Conservation (phyloP, 2,329 filamentous ascomycete genomes). For the Zalaria obscura region DNA sequence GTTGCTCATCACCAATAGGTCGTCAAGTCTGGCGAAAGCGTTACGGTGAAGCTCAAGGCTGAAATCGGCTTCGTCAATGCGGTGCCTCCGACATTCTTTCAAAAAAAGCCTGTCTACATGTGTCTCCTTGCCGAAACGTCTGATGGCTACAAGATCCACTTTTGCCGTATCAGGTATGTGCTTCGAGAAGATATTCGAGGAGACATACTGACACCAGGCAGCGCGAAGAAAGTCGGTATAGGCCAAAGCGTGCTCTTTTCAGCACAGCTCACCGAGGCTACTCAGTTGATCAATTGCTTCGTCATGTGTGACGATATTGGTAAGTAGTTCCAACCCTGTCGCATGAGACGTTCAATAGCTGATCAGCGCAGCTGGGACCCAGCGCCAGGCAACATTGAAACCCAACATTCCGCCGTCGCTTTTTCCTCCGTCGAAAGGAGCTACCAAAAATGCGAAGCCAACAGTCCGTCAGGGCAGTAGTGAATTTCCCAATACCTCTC, state of each 20-base stretch:
- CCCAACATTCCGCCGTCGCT: constrained; percentile 31
- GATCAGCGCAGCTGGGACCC: constrained; percentile 36
- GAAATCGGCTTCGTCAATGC: constrained; percentile 60
- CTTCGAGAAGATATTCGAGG: not conserved
- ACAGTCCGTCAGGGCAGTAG: constrained; percentile 27
- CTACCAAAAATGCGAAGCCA: constrained; percentile 26
- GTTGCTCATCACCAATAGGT: constrained; percentile 8
- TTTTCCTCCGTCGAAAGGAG: constrained; percentile 26
- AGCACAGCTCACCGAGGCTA: constrained; percentile 38
- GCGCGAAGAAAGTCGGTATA: constrained; percentile 49
- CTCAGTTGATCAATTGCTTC: constrained; percentile 50
- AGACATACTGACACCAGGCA: constrained; percentile 20
- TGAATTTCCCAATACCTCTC: not conserved
- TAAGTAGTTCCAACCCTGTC: constrained; percentile 14
- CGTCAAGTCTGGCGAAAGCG: constrained; percentile 26
- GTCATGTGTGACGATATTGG: constrained; percentile 78
- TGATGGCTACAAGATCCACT: constrained; percentile 56
- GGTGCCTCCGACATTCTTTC: constrained; percentile 46
- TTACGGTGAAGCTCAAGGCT: constrained; percentile 48
- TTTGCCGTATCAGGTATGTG: constrained; percentile 41
- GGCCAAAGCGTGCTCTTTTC: constrained; percentile 47
- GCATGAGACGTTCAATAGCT: not conserved
- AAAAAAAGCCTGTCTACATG: constrained; percentile 49
- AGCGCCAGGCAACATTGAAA: constrained; percentile 37
- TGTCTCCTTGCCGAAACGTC: constrained; percentile 63